phyloP scores from a whole-genome alignment of 2,329 filamentous ascomycete genomes.

The Fusarium anthophilum region DNA sequence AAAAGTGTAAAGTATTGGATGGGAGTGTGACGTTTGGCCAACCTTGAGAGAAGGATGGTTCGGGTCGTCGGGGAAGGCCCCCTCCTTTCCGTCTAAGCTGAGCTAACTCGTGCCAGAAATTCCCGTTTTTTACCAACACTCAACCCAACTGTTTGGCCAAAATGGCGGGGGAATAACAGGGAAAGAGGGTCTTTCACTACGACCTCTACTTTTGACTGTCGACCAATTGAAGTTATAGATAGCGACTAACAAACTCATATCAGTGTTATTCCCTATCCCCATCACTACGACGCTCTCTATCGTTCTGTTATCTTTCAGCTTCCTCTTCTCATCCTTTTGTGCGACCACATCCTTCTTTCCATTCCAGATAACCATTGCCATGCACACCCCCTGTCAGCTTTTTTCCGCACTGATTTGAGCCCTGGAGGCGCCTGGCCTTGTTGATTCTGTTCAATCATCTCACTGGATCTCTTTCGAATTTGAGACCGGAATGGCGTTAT shows the following conservation, averaged over 20 bases:
- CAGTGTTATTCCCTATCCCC: neutral
- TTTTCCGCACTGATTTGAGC: conserved; percentile 28
- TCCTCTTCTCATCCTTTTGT: neutral
- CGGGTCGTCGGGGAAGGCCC: conserved; percentile 41
- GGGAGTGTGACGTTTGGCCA: conserved; percentile 27
- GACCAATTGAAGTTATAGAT: neutral
- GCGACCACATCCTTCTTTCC: neutral
- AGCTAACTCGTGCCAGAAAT: conserved; percentile 8
- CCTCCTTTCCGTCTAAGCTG: conserved; percentile 16
- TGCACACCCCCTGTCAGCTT: neutral
- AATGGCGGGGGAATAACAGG: conserved; percentile 27
- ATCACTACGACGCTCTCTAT: neutral
- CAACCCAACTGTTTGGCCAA: neutral
- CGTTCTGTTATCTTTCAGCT: neutral
- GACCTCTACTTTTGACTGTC: neutral
- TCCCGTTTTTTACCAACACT: neutral
- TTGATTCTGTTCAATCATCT: conserved; percentile 25
- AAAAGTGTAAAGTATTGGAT: conserved; percentile 13
- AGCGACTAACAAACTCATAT: neutral
- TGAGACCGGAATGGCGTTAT: conserved; percentile 41
- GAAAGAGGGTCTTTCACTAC: conserved; percentile 16
- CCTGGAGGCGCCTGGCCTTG: conserved; percentile 5
- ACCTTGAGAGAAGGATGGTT: conserved; percentile 21
- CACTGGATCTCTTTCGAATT: conserved; percentile 37
- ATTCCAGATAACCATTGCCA: neutral